Conservation (phyloP, 2,329 filamentous ascomycete genomes). For the Parafenestella ontariensis region DNA sequence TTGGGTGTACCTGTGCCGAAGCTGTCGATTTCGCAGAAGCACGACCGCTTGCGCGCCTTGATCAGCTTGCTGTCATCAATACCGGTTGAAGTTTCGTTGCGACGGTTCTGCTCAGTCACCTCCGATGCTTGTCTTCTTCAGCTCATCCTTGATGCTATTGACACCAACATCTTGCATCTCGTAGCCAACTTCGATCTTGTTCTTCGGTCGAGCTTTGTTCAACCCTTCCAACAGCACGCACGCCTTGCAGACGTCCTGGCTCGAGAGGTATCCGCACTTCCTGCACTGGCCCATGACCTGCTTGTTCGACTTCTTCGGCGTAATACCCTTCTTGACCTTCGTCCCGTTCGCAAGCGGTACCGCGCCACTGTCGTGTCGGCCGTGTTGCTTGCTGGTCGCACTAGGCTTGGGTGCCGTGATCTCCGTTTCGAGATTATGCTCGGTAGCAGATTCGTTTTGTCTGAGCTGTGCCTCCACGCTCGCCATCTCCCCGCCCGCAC, state of each 20-base stretch:
- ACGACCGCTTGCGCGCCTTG: too few relatives aligned
- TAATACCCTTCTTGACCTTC: conserved; percentile 28
- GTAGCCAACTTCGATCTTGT: conserved; percentile 39
- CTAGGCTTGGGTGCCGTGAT: conserved; percentile 54
- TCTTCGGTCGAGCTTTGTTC: conserved; percentile 72
- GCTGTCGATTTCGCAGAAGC: too few relatives aligned
- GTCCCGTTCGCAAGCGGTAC: conserved; percentile 22
- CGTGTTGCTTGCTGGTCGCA: conserved; percentile 51
- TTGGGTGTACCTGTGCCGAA: too few relatives aligned
- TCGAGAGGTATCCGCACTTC: conserved; percentile 93
- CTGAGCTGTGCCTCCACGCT: conserved; percentile 78
- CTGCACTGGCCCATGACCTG: conserved; percentile 84
- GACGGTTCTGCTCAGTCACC: conserved; percentile 18
- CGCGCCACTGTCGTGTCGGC: conserved; percentile 23
- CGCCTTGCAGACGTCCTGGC: conserved; percentile 91
- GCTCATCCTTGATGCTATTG: conserved; percentile 29
- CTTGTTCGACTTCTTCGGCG: conserved; percentile 50
- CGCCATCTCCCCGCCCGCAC: conserved; percentile 78
- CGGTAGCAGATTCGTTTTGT: conserved; percentile 66
- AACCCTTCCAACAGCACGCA: conserved; percentile 88
- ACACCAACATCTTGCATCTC: conserved; percentile 29
- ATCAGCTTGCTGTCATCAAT: too few relatives aligned
- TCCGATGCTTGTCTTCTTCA: conserved; percentile 30
- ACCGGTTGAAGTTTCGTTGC: not conserved
- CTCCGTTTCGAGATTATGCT: conserved; percentile 69